Percentiles rank a stretch among this genome's conserved stretches.
These are phyloP conservation scores for Solanum lycopersicoides DNA, from an alignment of 257 asterid species.

Conservation along the genomic window DNA sequence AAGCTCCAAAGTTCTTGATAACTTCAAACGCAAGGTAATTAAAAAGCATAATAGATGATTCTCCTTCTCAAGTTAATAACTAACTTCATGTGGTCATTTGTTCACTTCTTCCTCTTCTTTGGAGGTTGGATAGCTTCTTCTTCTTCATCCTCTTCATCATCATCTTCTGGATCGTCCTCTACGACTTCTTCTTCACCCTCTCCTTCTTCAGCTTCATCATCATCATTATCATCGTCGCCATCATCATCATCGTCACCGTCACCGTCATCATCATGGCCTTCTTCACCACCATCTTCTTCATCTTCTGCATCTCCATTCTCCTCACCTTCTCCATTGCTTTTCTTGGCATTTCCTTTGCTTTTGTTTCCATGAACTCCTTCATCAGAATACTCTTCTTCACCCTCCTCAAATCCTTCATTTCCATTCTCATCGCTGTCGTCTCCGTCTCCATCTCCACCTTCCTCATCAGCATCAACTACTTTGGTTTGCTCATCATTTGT, in stretches of 20 bases:
- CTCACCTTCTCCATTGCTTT: slow-evolving; percentile 12
- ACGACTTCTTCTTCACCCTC: slow-evolving; percentile 19
- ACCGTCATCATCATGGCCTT: slow-evolving; percentile 17
- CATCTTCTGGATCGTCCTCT: slow-evolving; percentile 22
- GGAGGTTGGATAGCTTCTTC: slow-evolving; percentile 74
- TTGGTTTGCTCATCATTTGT: not conserved
- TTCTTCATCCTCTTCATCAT: slow-evolving; percentile 39
- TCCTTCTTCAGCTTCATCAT: slow-evolving; percentile 4
- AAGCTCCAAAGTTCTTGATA: not conserved
- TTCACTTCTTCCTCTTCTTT: slow-evolving; percentile 77
- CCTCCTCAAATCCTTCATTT: slow-evolving; percentile 18
- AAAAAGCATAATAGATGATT: not conserved
- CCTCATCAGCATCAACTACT: slow-evolving; percentile 42
- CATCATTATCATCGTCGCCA: not conserved
- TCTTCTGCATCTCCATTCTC: slow-evolving; percentile 23
- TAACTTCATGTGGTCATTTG: not conserved
- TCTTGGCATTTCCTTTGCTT: slow-evolving; percentile 31
- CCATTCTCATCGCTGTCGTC: slow-evolving; percentile 13
- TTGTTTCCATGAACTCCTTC: slow-evolving; percentile 24
- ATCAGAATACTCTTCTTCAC: slow-evolving; percentile 26
- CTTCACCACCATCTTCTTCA: slow-evolving; percentile 13
- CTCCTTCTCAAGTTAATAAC: not conserved
- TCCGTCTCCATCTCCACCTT: slow-evolving; percentile 16
- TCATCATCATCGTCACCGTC: slow-evolving; percentile 15
- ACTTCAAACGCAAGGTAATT: slow-evolving; percentile 7